Percentiles rank a stretch among this genome's conserved stretches.
Conservation (phyloP, 495 filamentous ascomycete species). For the Lophium mytilinum region DNA sequence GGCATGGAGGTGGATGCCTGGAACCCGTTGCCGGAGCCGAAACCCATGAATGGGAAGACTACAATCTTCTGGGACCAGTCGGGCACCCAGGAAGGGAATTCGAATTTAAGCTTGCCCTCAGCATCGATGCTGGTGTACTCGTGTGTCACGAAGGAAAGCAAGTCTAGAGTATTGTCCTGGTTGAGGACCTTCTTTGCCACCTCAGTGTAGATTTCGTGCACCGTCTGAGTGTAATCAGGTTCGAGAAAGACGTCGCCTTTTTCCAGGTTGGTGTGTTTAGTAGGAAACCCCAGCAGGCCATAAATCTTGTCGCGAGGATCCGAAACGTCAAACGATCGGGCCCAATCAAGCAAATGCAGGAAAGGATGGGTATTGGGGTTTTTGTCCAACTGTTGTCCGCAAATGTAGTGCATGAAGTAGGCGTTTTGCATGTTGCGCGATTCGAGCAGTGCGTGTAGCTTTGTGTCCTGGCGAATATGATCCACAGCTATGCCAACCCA, state of each 20-base stretch:
- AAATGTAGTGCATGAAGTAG: constrained; percentile 17
- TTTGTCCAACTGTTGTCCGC: background rate
- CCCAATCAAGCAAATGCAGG: constrained; percentile 16
- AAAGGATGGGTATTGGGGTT: constrained; percentile 4
- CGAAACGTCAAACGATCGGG: constrained; percentile 12
- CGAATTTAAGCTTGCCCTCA: background rate
- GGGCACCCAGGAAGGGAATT: constrained; percentile 15
- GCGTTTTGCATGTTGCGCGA: constrained; percentile 13
- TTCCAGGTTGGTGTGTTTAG: background rate
- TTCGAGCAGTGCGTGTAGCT: background rate
- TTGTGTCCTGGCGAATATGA: background rate
- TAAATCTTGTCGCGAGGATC: constrained; percentile 22
- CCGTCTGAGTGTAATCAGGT: constrained; percentile 7
- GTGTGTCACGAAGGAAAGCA: constrained; percentile 7
- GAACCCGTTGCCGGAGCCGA: background rate
- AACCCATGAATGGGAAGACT: constrained; percentile 3
- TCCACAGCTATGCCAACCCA: constrained; percentile 6
- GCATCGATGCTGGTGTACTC: background rate
- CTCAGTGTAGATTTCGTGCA: background rate
- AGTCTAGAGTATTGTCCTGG: background rate
- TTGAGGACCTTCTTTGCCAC: background rate
- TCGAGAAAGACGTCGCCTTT: constrained; percentile 5
- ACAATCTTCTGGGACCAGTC: constrained; percentile 7
- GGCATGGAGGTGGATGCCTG: background rate
- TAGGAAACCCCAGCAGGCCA: constrained; percentile 20